Evolutionary conservation across 257 asterid species (phyloP), one percentile per base, ranked within the genome.

Genomic region (Marsdenia floribunda): DNA sequence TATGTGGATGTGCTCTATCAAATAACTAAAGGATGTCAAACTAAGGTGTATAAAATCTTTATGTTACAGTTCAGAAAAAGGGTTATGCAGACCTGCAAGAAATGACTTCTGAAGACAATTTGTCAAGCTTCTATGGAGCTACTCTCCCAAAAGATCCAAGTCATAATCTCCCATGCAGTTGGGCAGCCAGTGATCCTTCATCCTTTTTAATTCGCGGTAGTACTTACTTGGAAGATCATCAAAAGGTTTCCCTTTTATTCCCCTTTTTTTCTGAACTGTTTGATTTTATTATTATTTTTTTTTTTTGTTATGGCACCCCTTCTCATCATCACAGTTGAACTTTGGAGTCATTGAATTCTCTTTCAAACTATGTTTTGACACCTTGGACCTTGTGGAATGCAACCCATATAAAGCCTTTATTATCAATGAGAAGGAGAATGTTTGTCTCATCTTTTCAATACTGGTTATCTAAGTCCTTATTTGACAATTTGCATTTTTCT

Each of bases 141-240:
- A 91, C 96, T 75, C 97, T 93, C 54, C 83, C 96, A 16, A 87
- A 86, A 70, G 96, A 90, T 82, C n/a, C 86, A 18, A 86, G 73
- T 76, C 78, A 71, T 68, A 88, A 71, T 70, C 77, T 78, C 89
- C 90, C 91, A 0, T 88, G 90, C 75, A 89, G 90, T 80, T 93
- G 94, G 88, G 87, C 93, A 10, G 77, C 82, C 64, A 87, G 87
- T 10, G 96, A 91, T 85, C 93, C 97, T 75, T 82, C 93, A 18
- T 85, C 95, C 1, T 93, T 88, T 75, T 85, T 88, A 73, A 77
- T 93, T 75, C 97, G 97, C 16, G 96, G 96, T n/a, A 81, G 84
- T 59, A 91, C 84, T 68, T 91, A 91, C 80, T 81, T 91, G 40
- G 63, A 84, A 76, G 96, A 91, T 81, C 86, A 77, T 53, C 80